Evolutionary conservation across 768 basidiomycete genomes (phyloP), one percentile per base, ranked within the genome.

Genomic region (Trichaptum fuscoviolaceum): DNA sequence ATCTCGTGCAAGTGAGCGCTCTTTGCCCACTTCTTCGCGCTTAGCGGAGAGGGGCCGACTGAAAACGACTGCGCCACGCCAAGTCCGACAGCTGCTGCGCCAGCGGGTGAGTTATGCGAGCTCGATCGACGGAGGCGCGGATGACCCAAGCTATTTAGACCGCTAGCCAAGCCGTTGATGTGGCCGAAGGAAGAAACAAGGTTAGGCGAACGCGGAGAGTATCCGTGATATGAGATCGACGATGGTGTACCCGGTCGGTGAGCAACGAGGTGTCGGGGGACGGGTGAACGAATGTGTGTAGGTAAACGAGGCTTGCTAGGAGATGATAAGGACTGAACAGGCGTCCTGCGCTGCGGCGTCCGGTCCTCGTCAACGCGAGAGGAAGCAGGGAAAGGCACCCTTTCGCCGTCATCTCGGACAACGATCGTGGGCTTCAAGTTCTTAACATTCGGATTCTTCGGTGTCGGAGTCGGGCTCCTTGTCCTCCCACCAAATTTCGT

Each of bases 1-100:
- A 90, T 84, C 71, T 89, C 86, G 68, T 91, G 90, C 60, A 91
- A 69, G 77, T 91, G 90, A 2, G 90, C 86, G 0, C 80, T 87
- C 42, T 86, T 78, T 24, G 88, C 89, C 83, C 86, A 87, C 42
- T 81, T 81, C 68, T 82, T 84, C 20, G 83, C 82, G 0, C 80
- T 80, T 64, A 83, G 82, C 63, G 81, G 81, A 6, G 76, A 77
- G 57, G 75, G 73, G 18, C 76, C 77, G 35, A 73, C 42, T 52
- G 42, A 52, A 12, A 52, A 20, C 3, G 42, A 52, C 20, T 52
- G 42, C 12, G 42, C 42, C 67, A 74, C 72, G 66, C 77, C 62
- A 71, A 74, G 36, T 65, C 73, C 70, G 42, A 68, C 68, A 60
- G 67, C 68, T 35, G 58, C 62, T 26, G 65, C 66, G 64, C 71